These are phyloP conservation scores for Guadua angustifolia DNA, from an alignment of 176 grass and related monocot species.

Conservation along the genomic window DNA sequence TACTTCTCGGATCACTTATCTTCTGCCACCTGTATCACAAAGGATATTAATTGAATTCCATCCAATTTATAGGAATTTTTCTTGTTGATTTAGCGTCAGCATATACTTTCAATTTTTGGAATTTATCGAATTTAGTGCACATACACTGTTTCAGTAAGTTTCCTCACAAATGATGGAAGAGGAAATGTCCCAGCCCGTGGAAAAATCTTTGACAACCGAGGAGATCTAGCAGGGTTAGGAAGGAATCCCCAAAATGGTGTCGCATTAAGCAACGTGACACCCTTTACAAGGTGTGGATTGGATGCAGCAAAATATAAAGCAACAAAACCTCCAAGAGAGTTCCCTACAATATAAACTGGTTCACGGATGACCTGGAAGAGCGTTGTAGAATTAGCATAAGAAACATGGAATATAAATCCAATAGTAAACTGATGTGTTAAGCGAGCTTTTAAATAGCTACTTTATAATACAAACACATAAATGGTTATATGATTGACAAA, in stretches of 20 bases:
- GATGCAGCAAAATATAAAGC: conserved; percentile 78
- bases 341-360: conserved; percentile 93
- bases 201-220: conserved; percentile 76
- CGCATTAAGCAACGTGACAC: conserved; percentile 91
- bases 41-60: conserved; percentile 15
- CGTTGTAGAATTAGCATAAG: conserved; percentile 24
- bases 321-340: conserved; percentile 93
- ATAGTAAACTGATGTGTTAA: neutral
- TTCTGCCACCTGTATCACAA: conserved; percentile 83
- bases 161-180: conserved; percentile 76
- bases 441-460: neutral
- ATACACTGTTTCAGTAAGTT: conserved; percentile 82
- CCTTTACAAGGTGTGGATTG: conserved; percentile 82
- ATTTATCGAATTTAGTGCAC: too few species aligned
- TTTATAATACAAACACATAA: neutral
- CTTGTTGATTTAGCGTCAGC: too few species aligned
- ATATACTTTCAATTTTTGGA: too few species aligned
- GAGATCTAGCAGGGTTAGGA: conserved; percentile 84
- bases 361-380: conserved; percentile 83
- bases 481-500: neutral
- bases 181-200: conserved; percentile 95
- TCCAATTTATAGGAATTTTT: neutral
- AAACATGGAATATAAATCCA: conserved; percentile 1
- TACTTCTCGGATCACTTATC: conserved; percentile 86
- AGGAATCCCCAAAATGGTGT: conserved; percentile 98